phyloP scores from a whole-genome alignment of 139 green algal species.

The Chlamydomonas sp. region DNA sequence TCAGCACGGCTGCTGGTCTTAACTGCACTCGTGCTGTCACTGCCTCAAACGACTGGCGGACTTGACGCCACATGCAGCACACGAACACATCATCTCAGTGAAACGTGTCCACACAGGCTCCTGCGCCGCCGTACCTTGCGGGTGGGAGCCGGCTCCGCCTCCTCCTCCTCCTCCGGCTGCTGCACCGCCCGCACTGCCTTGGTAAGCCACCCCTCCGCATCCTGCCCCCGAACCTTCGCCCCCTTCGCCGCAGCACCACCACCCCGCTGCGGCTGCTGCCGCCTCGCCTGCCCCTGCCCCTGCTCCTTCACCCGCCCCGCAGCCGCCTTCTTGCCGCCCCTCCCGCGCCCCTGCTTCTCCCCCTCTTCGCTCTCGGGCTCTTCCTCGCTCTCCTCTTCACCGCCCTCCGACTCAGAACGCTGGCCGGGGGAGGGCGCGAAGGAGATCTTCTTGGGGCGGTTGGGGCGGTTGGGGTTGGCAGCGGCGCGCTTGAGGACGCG shows the following conservation, averaged over 20 bases:
- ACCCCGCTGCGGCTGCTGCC: not conserved
- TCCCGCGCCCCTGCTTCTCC: not conserved
- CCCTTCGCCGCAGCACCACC: not conserved
- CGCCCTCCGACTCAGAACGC: not conserved
- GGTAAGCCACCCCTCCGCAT: conserved; percentile 7
- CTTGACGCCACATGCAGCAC: too few species aligned
- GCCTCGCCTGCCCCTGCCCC: not conserved
- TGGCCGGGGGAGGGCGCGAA: conserved; percentile 13
- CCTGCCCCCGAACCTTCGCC: too few species aligned
- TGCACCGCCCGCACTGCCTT: not conserved
- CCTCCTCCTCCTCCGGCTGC: conserved; percentile 10
- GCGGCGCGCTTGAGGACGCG: conserved; percentile 17
- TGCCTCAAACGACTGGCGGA: too few species aligned
- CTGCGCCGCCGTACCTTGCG: not conserved
- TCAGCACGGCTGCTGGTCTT: too few species aligned
- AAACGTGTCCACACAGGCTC: not conserved
- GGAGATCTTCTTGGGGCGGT: conserved; percentile 18
- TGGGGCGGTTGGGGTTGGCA: conserved; percentile 2
- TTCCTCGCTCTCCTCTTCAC: not conserved
- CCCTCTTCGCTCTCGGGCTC: not conserved
- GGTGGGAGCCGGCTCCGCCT: not conserved
- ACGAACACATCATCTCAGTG: too few species aligned
- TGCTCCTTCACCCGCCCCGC: not conserved
- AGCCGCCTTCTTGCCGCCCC: too few species aligned
- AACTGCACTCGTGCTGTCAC: too few species aligned